These are phyloP conservation scores for Vigna reflexopilosa DNA, from an alignment of 306 rosid species.

Conservation along the genomic window DNA sequence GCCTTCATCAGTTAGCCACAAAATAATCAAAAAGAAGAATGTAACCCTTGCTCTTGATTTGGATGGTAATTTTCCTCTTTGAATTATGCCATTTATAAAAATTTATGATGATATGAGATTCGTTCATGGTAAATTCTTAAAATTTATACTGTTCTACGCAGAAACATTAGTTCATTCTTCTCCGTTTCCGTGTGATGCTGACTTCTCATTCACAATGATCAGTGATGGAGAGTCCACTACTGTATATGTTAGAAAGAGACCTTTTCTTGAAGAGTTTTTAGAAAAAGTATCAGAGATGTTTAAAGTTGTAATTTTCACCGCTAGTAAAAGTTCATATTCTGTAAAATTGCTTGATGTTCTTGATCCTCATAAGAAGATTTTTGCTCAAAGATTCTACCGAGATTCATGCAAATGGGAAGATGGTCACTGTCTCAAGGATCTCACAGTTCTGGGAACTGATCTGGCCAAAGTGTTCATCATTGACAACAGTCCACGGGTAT, in stretches of 20 bases:
- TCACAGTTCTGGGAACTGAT: conserved; percentile 85
- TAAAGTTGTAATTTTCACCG: conserved; percentile 85
- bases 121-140: background rate
- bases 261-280: conserved; percentile 69
- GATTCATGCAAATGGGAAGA: conserved; percentile 75
- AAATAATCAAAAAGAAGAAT: conserved; percentile 57
- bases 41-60: conserved; percentile 89
- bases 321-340: conserved; percentile 79
- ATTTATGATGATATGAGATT: too few relatives aligned
- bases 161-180: conserved; percentile 90
- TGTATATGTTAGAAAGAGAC: conserved; percentile 79
- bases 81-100: too few relatives aligned
- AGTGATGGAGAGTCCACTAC: too few relatives aligned
- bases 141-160: conserved; percentile 43
- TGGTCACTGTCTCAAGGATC: conserved; percentile 76
- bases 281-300: conserved; percentile 82
- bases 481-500: conserved; percentile 89
- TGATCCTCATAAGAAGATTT: conserved; percentile 71
- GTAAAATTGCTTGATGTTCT: conserved; percentile 76
- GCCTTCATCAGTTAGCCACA: conserved; percentile 35
- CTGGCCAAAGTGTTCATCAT: conserved; percentile 81
- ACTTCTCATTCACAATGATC: conserved; percentile 46
- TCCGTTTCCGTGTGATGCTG: conserved; percentile 55
- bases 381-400: conserved; percentile 71
- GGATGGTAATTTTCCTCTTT: conserved; percentile 68